phyloP scores from a whole-genome alignment of 2,329 filamentous ascomycete species.

The Xylaria sp. region DNA sequence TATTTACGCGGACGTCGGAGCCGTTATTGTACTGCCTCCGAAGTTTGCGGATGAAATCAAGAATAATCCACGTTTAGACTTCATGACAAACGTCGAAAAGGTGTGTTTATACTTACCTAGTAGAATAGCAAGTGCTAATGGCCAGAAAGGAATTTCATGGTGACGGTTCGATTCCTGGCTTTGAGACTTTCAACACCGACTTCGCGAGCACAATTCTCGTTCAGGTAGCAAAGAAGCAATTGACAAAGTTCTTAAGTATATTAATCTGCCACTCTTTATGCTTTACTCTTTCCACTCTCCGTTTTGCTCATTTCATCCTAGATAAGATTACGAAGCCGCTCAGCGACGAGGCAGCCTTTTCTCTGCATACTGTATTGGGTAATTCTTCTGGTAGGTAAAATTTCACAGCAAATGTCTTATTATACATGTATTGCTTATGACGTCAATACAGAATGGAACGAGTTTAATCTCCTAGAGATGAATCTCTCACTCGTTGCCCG shows the following conservation, averaged over 20 bases:
- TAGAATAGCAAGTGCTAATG: constrained; percentile 3
- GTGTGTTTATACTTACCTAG: neutral
- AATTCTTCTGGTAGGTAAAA: constrained; percentile 15
- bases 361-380: constrained; percentile 19
- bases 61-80: constrained; percentile 22
- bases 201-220: neutral
- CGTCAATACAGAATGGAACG: constrained; percentile 17
- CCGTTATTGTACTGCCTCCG: constrained; percentile 15
- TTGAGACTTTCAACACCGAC: constrained; percentile 15
- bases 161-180: constrained; percentile 11
- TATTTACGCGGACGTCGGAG: constrained; percentile 17
- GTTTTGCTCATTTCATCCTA: neutral
- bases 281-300: neutral
- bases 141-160: constrained; percentile 18
- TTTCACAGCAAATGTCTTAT: too few relatives aligned
- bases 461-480: neutral
- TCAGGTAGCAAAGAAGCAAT: constrained; percentile 26
- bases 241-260: constrained; percentile 24
- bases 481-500: constrained; percentile 21
- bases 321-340: constrained; percentile 25
- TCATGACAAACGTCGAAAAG: neutral
- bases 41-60: constrained; percentile 24
- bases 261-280: neutral
- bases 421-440: neutral
- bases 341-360: constrained; percentile 17